These are phyloP conservation scores for Jamesozyma piceae DNA, from an alignment of 805 yeast species.

Conservation along the genomic window DNA sequence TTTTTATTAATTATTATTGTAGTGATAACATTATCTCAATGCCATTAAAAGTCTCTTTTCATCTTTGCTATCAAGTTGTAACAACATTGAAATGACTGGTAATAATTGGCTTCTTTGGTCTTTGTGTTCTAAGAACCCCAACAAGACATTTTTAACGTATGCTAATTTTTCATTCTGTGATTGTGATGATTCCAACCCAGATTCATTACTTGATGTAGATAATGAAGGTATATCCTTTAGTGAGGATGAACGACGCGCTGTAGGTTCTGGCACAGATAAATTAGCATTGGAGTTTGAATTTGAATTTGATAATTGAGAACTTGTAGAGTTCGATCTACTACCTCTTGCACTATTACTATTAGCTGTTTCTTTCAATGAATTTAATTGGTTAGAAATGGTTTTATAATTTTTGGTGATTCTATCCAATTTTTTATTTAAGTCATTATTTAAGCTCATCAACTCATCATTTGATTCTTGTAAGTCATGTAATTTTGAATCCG, in stretches of 20 bases:
- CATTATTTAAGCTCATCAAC: constrained; percentile 57
- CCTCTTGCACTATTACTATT: background rate
- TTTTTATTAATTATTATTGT: no score
- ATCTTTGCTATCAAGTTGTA: constrained; percentile 61
- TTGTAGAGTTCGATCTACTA: background rate
- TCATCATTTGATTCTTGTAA: constrained; percentile 43
- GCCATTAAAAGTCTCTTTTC: constrained; percentile 62
- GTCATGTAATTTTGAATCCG: constrained; percentile 46
- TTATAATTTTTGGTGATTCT: constrained; percentile 64
- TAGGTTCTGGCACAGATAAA: no score
- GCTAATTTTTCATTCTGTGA: constrained; percentile 45
- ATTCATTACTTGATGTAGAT: background rate
- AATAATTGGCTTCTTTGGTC: constrained; percentile 82
- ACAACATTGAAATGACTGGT: constrained; percentile 74
- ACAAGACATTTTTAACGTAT: constrained; percentile 78
- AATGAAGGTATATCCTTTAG: constrained; percentile 4
- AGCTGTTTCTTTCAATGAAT: constrained; percentile 33
- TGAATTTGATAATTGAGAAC: no score
- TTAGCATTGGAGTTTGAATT: background rate
- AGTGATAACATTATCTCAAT: constrained; percentile 24
- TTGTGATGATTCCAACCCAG: constrained; percentile 4
- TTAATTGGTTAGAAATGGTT: constrained; percentile 49
- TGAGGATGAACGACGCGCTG: constrained; percentile 32
- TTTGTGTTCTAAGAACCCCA: constrained; percentile 83
- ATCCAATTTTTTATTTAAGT: constrained; percentile 55